Conservation (phyloP, 2,329 filamentous ascomycete genomes). For the Simplicillium aogashimaense region DNA sequence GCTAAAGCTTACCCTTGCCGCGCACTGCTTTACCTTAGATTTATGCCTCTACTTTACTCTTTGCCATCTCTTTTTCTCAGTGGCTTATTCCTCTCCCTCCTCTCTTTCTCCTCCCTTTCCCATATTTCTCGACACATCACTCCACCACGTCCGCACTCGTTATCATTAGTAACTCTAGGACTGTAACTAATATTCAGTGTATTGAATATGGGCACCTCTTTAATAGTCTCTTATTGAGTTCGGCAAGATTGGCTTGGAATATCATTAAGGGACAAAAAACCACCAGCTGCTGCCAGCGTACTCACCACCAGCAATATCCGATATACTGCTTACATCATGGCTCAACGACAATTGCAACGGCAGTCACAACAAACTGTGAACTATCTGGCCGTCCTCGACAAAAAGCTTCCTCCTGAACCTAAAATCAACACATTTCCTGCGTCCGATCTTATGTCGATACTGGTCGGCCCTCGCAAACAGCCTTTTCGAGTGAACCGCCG, state of each 20-base stretch:
- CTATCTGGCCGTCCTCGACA: background rate
- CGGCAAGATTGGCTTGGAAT: background rate
- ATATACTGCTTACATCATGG: background rate
- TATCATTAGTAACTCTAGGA: too few species aligned
- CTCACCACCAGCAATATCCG: background rate
- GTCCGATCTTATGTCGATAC: constrained; percentile 21
- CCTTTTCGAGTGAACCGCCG: constrained; percentile 32
- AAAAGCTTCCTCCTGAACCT: constrained; percentile 10
- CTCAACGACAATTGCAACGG: too few species aligned
- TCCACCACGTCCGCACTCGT: too few species aligned
- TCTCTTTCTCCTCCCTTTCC: too few species aligned
- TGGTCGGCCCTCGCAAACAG: constrained; percentile 30
- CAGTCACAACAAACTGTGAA: background rate
- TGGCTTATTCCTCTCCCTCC: background rate
- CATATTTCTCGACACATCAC: too few species aligned
- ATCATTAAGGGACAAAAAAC: background rate
- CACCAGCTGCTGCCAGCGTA: too few species aligned
- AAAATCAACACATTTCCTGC: background rate
- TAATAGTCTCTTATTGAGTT: constrained; percentile 1
- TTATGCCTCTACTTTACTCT: constrained; percentile 2
- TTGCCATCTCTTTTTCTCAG: constrained; percentile 3
- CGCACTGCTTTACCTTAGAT: background rate
- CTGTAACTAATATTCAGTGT: too few species aligned
- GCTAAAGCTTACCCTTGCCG: background rate
- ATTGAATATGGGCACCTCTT: background rate